phyloP scores from a whole-genome alignment of 805 yeast species.

The Nakazawaea peltata region DNA sequence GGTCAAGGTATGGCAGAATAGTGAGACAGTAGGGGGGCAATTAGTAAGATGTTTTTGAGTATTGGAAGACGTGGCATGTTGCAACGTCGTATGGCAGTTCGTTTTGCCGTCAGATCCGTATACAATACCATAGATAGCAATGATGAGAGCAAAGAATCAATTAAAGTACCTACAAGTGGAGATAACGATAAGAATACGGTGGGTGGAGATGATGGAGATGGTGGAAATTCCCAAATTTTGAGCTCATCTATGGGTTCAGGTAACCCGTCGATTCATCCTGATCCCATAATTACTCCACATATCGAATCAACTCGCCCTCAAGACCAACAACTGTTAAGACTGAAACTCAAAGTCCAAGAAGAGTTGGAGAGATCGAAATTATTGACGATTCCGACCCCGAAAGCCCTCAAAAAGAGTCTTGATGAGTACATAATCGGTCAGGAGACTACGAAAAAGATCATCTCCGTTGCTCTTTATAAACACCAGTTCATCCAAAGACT shows the following conservation, averaged over 20 bases:
- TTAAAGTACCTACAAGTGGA: slow-evolving; percentile 3
- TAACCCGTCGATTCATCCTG: too few relatives aligned
- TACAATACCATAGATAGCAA: slow-evolving; percentile 10
- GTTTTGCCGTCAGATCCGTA: too few relatives aligned
- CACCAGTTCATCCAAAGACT: slow-evolving; percentile 27
- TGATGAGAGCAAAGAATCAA: slow-evolving; percentile 10
- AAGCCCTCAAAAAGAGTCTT: slow-evolving; percentile 31
- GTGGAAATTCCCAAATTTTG: too few relatives aligned
- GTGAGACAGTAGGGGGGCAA: too few relatives aligned
- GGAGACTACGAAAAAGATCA: slow-evolving; percentile 44
- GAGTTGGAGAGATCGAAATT: slow-evolving; percentile 6
- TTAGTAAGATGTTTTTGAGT: too few relatives aligned
- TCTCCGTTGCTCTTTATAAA: slow-evolving; percentile 54
- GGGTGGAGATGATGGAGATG: too few relatives aligned
- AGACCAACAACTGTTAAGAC: background rate
- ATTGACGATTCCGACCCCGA: slow-evolving; percentile 37
- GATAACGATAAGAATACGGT: too few relatives aligned
- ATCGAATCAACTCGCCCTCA: background rate
- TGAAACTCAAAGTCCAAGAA: slow-evolving; percentile 3
- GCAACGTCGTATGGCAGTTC: too few relatives aligned
- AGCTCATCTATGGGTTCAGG: background rate
- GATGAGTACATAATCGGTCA: slow-evolving; percentile 52
- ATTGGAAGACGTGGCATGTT: too few relatives aligned
- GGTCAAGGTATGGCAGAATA: too few relatives aligned
- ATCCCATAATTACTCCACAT: too few relatives aligned